A percentile compares a stretch with the other conserved stretches of the same genome.
These are phyloP conservation scores for Pneumocystis sp. DNA, from an alignment of 1,139 yeast genomes.

Conservation along the genomic window DNA sequence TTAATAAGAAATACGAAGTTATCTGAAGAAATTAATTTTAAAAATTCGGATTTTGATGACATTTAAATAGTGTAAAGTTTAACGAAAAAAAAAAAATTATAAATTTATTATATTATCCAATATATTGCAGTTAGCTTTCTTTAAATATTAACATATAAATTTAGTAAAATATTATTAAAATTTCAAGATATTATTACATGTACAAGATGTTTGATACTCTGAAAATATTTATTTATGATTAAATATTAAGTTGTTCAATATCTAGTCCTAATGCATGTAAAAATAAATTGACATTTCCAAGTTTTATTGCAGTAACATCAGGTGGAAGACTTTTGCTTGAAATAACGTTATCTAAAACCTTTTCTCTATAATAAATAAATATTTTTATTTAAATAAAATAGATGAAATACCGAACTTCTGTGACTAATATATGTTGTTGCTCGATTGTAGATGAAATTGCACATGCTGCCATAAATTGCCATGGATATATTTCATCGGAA, in stretches of 20 bases:
- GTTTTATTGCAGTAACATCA: conserved; percentile 43
- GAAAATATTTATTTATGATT: neutral
- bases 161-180: neutral
- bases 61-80: neutral
- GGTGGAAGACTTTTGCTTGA: conserved; percentile 54
- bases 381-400: neutral
- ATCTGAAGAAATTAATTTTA: conserved; percentile 65
- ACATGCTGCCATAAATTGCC: conserved; percentile 94
- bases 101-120: neutral
- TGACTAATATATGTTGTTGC: conserved; percentile 88
- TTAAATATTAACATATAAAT: neutral
- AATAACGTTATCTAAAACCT: conserved; percentile 77
- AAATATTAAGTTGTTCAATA: conserved; percentile 36
- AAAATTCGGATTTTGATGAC: conserved; percentile 25
- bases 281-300: conserved; percentile 76
- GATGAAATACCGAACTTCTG: conserved; percentile 42
- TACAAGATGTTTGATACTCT: neutral
- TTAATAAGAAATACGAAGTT: conserved; percentile 49
- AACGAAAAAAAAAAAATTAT: neutral
- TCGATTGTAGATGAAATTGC: conserved; percentile 85
- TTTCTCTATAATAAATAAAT: conserved; percentile 36
- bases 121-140: neutral
- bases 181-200: neutral
- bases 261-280: conserved; percentile 93
- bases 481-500: conserved; percentile 73